phyloP scores from a whole-genome alignment of 768 basidiomycete genomes.

The Lactifluus volemus region DNA sequence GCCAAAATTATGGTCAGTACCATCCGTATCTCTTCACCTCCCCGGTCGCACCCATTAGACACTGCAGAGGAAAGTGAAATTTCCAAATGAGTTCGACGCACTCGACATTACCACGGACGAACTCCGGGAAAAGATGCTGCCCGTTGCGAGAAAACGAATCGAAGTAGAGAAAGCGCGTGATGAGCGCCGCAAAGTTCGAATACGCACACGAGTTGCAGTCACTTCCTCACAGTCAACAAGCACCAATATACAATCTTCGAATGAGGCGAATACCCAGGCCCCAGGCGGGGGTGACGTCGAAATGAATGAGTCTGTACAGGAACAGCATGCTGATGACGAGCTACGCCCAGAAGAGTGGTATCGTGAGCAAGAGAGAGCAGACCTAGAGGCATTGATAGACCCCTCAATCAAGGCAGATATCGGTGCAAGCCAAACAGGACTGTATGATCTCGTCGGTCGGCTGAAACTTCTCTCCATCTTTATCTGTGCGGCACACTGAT shows the following conservation, averaged over 20 bases:
- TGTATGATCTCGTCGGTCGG: conserved; percentile 90
- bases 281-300: conserved; percentile 36
- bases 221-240: conserved; percentile 24
- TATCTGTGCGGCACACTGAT: conserved; percentile 4
- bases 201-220: conserved; percentile 49
- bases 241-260: not conserved
- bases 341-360: conserved; percentile 59
- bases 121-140: conserved; percentile 59
- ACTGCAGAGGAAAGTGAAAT: conserved; percentile 79
- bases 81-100: conserved; percentile 82
- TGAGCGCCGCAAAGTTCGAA: conserved; percentile 77
- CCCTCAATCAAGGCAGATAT: conserved; percentile 54
- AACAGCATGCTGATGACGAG: conserved; percentile 30
- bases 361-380: conserved; percentile 53
- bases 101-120: conserved; percentile 76
- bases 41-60: not conserved
- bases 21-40: not conserved
- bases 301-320: conserved; percentile 33
- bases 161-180: conserved; percentile 75
- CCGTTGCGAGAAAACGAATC: conserved; percentile 63
- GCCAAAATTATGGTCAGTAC: conserved; percentile 85
- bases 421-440: conserved; percentile 66
- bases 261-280: not conserved
- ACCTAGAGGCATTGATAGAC: conserved; percentile 57
- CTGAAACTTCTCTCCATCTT: conserved; percentile 13